Percentiles rank a stretch among this genome's conserved stretches.
These are phyloP conservation scores for Quercus berberidifolia DNA, from an alignment of 306 rosid genomes.

Conservation along the genomic window DNA sequence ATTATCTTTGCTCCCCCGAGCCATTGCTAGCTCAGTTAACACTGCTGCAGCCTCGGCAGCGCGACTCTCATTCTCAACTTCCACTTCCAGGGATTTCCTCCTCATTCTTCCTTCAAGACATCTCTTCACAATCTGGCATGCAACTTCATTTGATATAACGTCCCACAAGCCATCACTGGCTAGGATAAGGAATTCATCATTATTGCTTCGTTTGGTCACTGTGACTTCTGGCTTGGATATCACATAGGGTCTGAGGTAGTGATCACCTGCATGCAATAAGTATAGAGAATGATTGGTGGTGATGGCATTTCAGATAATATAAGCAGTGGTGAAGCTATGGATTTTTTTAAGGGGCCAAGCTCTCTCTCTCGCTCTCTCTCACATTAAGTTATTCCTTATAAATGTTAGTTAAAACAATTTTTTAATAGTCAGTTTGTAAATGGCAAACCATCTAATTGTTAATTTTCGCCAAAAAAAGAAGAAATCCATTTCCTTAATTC, in stretches of 20 bases:
- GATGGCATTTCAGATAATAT: neutral
- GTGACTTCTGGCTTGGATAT: slow-evolving; percentile 87
- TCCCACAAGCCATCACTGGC: slow-evolving; percentile 96
- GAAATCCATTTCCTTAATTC: too few species aligned
- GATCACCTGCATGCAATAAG: slow-evolving; percentile 54
- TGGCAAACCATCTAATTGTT: too few species aligned
- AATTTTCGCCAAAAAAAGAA: too few species aligned
- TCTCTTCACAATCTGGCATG: slow-evolving; percentile 66
- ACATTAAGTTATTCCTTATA: too few species aligned
- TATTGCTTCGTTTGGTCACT: slow-evolving; percentile 49
- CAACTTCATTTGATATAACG: slow-evolving; percentile 60
- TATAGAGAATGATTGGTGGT: neutral
- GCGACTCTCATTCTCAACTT: slow-evolving; percentile 19
- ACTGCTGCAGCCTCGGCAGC: slow-evolving; percentile 65
- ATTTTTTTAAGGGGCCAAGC: too few species aligned
- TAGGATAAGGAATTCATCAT: slow-evolving; percentile 77
- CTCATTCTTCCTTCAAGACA: slow-evolving; percentile 41
- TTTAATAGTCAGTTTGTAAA: too few species aligned
- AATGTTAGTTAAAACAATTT: too few species aligned
- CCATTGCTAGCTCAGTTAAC: slow-evolving; percentile 65
- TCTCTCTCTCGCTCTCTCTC: too few species aligned
- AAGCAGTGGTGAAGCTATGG: too few species aligned
- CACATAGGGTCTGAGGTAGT: slow-evolving; percentile 71
- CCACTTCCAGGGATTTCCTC: slow-evolving; percentile 12
- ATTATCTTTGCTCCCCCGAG: slow-evolving; percentile 83